A percentile compares a stretch with the other conserved stretches of the same genome.
Conservation (phyloP, 2,329 filamentous ascomycete genomes). For the Ceratocystis harringtonii region DNA sequence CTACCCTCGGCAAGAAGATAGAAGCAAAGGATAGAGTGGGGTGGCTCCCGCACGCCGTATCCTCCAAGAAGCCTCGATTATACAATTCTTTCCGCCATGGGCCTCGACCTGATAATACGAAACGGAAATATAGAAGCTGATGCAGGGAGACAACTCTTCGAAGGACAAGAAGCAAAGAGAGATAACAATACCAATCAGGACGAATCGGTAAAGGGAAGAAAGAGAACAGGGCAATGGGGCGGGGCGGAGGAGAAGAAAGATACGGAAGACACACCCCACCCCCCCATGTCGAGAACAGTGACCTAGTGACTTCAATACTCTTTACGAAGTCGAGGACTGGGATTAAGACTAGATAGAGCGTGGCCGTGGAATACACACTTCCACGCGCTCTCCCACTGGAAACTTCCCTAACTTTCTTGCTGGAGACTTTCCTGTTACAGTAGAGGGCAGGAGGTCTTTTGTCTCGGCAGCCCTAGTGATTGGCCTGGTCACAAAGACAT, state of each 20-base stretch:
- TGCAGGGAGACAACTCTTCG: not conserved
- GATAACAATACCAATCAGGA: not conserved
- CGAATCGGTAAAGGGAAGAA: not conserved
- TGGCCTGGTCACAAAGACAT: not conserved
- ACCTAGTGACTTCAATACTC: not conserved
- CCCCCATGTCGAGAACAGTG: not conserved
- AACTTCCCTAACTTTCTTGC: not conserved
- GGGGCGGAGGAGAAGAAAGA: not conserved
- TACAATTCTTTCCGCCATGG: too few relatives aligned
- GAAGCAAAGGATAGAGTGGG: not conserved
- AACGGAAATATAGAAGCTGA: not conserved
- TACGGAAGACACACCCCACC: not conserved
- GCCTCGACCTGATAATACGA: too few relatives aligned
- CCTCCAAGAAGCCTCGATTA: not conserved
- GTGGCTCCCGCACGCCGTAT: not conserved
- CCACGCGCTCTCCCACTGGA: not conserved
- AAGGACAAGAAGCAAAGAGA: not conserved
- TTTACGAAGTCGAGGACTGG: not conserved
- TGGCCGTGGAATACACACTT: not conserved
- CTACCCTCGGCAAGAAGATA: not conserved
- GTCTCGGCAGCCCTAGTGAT: constrained; percentile 2
- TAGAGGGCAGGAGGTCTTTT: not conserved
- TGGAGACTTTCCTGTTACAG: not conserved
- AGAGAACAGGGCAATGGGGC: too few relatives aligned
- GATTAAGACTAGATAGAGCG: not conserved